Evolutionary conservation across 768 basidiomycete genomes (phyloP).

Genomic region (Saitozyma podzolica): DNA sequence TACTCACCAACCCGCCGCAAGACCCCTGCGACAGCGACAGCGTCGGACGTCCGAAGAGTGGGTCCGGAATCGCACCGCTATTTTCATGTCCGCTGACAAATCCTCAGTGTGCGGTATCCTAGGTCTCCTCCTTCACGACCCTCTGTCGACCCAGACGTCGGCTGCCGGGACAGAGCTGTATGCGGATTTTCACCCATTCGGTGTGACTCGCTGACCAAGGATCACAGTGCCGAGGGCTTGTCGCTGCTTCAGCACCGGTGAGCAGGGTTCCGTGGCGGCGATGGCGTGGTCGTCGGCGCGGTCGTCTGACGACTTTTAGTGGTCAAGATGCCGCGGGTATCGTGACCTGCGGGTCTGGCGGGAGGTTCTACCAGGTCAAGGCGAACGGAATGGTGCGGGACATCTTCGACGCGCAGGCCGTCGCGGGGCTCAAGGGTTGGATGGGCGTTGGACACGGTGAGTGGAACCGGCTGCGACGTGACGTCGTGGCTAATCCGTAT

Average conservation of each 20-base stretch:
- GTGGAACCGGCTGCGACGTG: conserved; percentile 23
- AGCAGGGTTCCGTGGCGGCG: neutral
- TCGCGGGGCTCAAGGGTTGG: conserved; percentile 77
- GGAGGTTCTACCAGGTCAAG: conserved; percentile 96
- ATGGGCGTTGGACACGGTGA: conserved; percentile 98
- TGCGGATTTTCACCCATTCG: conserved; percentile 3
- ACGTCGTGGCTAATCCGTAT: neutral
- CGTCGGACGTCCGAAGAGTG: no score
- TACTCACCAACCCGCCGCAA: no score
- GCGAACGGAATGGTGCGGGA: conserved; percentile 99
- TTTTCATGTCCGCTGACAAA: neutral
- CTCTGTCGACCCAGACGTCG: conserved; percentile 57
- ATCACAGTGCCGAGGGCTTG: conserved; percentile 69
- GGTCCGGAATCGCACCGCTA: no score
- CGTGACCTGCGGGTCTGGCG: conserved; percentile 91
- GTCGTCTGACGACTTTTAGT: conserved; percentile 45
- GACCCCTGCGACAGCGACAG: no score
- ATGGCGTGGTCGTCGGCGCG: neutral
- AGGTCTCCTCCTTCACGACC: conserved; percentile 79
- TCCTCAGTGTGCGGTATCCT: conserved; percentile 83
- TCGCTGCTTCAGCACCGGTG: conserved; percentile 84
- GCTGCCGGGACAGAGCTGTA: conserved; percentile 80
- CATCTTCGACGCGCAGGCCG: conserved; percentile 78
- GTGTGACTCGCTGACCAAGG: conserved; percentile 2
- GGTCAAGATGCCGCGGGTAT: conserved; percentile 98